Conservation (phyloP, 2,329 filamentous ascomycete genomes). For the Colletotrichum lentis region DNA sequence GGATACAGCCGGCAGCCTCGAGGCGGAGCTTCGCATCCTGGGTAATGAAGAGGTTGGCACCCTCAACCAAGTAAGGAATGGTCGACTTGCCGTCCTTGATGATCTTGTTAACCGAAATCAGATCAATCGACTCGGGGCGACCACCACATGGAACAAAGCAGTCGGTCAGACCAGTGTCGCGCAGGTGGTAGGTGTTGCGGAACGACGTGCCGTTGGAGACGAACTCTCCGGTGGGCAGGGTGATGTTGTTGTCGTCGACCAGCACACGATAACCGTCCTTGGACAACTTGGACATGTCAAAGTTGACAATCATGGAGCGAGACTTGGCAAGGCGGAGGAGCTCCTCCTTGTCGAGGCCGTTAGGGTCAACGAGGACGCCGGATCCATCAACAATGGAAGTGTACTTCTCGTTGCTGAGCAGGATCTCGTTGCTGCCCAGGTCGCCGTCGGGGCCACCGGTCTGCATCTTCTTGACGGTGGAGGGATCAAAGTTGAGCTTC, state of each 20-base stretch:
- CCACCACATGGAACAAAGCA: conserved; percentile 96
- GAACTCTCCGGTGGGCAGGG: conserved; percentile 85
- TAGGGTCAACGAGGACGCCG: conserved; percentile 91
- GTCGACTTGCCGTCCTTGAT: conserved; percentile 88
- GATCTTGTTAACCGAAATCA: conserved; percentile 84
- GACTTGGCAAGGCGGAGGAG: conserved; percentile 83
- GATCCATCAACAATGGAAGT: conserved; percentile 94
- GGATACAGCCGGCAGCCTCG: conserved; percentile 90
- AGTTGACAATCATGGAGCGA: conserved; percentile 89
- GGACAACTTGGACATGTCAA: conserved; percentile 85
- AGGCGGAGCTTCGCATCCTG: conserved; percentile 96
- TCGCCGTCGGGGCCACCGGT: conserved; percentile 97
- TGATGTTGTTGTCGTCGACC: conserved; percentile 88
- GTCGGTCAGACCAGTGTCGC: conserved; percentile 79
- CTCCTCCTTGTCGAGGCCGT: conserved; percentile 86
- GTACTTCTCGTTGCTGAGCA: conserved; percentile 95
- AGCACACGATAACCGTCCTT: conserved; percentile 88
- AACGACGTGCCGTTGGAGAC: conserved; percentile 92
- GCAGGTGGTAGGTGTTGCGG: conserved; percentile 97
- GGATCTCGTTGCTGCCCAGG: conserved; percentile 95
- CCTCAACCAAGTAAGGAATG: conserved; percentile 96
- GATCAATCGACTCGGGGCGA: conserved; percentile 94
- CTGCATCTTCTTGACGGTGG: conserved; percentile 89
- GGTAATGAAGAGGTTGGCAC: conserved; percentile 97
- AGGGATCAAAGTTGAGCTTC: conserved; percentile 89